Evolutionary conservation across 116 monocot species (phyloP), one percentile per base, ranked within the genome.

Genomic region (Cymodocea nodosa): DNA sequence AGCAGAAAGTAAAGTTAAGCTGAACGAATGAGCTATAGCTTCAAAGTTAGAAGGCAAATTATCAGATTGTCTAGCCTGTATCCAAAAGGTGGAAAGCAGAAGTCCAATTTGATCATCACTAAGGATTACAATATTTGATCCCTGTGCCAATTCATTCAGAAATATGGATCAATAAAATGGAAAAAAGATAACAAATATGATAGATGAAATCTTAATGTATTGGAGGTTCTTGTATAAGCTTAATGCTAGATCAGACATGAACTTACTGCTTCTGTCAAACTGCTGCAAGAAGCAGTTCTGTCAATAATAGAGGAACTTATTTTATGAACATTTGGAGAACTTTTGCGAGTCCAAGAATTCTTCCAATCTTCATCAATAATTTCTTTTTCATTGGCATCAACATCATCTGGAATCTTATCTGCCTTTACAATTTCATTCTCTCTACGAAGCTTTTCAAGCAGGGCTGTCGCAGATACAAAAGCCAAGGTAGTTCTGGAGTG

Each of bases 41-140:
- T 91, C 88, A 84, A 76, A 97, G 79, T 97, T 88, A 76, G 76
- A 80, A 52, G 97, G 97, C 63, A 80, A 73, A 75, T 91, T 97
- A 74, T 97, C 97, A 6, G 78, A 24, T 58, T 82, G 79, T 73
- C 84, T 82, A 14, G 91, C 83, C 78, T 97, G 91, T 62, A 91
- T 71, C 97, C 97, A 97, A 68, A 97, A 81, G 0, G 85, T 80
- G 68, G 85, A 88, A 62, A 97, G 81, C 54, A 84, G 54, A 52
- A 84, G 83, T 44, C 74, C 70, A 51, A 62, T 77, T 73, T 97
- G 91, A 75, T 97, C 97, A 73, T 97, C 97, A 79, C 39, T 91
- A 70, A 97, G 57, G n/a, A 59, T 64, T 40, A 75, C 67, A 69
- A 83, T 75, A 59, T 77, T 77, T 34, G 72, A 49, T 73, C 86